Percentiles rank a stretch among this genome's conserved stretches.
Evolutionary conservation across 257 asterid species (phyloP).

Genomic region (Parsonsia alboflavescens): DNA sequence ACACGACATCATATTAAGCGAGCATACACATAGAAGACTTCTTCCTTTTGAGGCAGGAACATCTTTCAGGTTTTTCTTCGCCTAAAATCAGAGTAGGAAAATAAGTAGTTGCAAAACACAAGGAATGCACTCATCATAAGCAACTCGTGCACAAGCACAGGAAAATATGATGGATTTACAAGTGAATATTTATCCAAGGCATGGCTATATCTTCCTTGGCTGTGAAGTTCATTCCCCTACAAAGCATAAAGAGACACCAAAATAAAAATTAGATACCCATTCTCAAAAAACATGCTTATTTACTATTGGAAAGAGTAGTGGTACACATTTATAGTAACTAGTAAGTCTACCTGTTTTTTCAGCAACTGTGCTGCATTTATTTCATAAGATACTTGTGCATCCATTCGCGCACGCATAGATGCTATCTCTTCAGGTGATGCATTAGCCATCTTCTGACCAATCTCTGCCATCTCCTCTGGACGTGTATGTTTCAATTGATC

Average conservation of each 20-base stretch:
- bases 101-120: slow-evolving; percentile 14
- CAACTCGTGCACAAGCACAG: background rate
- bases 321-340: background rate
- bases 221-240: slow-evolving; percentile 91
- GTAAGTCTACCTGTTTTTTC: slow-evolving; percentile 70
- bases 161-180: slow-evolving; percentile 41
- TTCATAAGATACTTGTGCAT: slow-evolving; percentile 77
- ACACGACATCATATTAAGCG: slow-evolving; percentile 96
- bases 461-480: slow-evolving; percentile 90
- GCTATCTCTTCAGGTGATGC: slow-evolving; percentile 91
- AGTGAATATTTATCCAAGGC: slow-evolving; percentile 81
- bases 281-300: background rate
- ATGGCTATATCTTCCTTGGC: slow-evolving; percentile 57
- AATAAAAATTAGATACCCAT: slow-evolving; percentile 1
- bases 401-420: slow-evolving; percentile 68
- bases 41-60: slow-evolving; percentile 61
- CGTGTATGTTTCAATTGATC: slow-evolving; percentile 88
- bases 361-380: slow-evolving; percentile 80
- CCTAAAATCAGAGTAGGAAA: slow-evolving; percentile 36
- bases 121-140: background rate
- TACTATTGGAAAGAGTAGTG: background rate
- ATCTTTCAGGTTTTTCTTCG: slow-evolving; percentile 76
- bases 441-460: slow-evolving; percentile 83
- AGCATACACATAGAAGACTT: slow-evolving; percentile 63
- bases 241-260: slow-evolving; percentile 14